These are phyloP conservation scores for Yamadazyma sp. DNA, from an alignment of 1,139 yeast species.

Conservation along the genomic window DNA sequence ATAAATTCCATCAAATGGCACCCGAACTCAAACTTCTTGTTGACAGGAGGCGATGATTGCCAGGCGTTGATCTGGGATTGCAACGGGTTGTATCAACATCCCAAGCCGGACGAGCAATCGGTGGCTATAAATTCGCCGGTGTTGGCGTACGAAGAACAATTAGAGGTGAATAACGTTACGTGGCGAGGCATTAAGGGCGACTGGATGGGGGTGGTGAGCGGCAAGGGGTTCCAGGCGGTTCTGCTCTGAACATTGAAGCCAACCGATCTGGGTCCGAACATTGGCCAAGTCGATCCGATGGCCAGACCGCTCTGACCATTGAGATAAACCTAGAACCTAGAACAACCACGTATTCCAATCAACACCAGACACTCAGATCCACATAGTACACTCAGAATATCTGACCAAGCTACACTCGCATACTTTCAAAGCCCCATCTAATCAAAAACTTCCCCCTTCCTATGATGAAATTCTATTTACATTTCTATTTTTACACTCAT, in stretches of 20 bases:
- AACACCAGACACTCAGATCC: too few relatives aligned
- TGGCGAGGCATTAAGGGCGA: slow-evolving; percentile 70
- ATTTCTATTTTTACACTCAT: slow-evolving; percentile 1
- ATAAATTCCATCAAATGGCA: slow-evolving; percentile 84
- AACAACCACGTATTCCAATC: too few relatives aligned
- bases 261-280: too few relatives aligned
- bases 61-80: slow-evolving; percentile 88
- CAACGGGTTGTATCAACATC: slow-evolving; percentile 23
- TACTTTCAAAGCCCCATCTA: too few relatives aligned
- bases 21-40: slow-evolving; percentile 64
- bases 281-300: too few relatives aligned
- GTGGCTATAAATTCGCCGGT: slow-evolving; percentile 37
- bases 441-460: too few relatives aligned
- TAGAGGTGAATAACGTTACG: slow-evolving; percentile 72
- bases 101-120: slow-evolving; percentile 8
- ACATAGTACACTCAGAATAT: too few relatives aligned
- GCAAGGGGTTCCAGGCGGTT: slow-evolving; percentile 79
- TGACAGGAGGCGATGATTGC: slow-evolving; percentile 88
- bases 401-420: too few relatives aligned
- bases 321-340: too few relatives aligned
- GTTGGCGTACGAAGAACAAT: slow-evolving; percentile 56
- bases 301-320: too few relatives aligned
- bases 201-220: slow-evolving; percentile 82
- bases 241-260: slow-evolving; percentile 23
- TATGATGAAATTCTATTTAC: neutral